These are phyloP conservation scores for Salvia splendens DNA, from an alignment of 257 asterid genomes.

Conservation along the genomic window DNA sequence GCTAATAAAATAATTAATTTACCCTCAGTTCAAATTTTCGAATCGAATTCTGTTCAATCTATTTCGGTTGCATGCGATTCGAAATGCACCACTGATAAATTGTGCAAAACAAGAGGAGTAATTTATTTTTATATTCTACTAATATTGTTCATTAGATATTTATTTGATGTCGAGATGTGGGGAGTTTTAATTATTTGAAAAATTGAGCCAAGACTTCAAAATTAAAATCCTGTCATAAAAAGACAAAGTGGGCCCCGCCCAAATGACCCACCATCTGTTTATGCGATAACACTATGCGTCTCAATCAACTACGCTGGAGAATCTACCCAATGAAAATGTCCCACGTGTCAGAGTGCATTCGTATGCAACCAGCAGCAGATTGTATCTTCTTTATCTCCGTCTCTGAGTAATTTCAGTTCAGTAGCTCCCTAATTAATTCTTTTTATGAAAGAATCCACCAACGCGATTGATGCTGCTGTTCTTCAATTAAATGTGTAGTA, in stretches of 20 bases:
- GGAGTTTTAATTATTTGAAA: too few species aligned
- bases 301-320: background rate
- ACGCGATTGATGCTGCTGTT: conserved; percentile 9
- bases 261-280: conserved; percentile 5
- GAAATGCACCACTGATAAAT: too few species aligned
- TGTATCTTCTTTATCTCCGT: conserved; percentile 23
- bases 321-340: background rate
- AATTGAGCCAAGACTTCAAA: conserved; percentile 21
- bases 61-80: too few species aligned
- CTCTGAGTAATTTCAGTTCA: conserved; percentile 16
- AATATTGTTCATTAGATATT: too few species aligned
- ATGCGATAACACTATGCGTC: background rate
- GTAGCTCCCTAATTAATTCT: background rate
- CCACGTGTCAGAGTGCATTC: conserved; percentile 26
- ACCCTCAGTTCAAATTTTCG: too few species aligned
- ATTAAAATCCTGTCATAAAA: background rate
- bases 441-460: conserved; percentile 7
- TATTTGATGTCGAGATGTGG: too few species aligned
- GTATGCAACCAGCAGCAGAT: background rate
- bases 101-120: too few species aligned
- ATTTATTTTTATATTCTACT: too few species aligned
- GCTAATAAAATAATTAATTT: too few species aligned
- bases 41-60: too few species aligned
- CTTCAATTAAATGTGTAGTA: background rate
- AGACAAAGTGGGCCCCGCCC: conserved; percentile 30